Conservation (phyloP, 164 flowering plant species). For the Houttuynia cordata region DNA sequence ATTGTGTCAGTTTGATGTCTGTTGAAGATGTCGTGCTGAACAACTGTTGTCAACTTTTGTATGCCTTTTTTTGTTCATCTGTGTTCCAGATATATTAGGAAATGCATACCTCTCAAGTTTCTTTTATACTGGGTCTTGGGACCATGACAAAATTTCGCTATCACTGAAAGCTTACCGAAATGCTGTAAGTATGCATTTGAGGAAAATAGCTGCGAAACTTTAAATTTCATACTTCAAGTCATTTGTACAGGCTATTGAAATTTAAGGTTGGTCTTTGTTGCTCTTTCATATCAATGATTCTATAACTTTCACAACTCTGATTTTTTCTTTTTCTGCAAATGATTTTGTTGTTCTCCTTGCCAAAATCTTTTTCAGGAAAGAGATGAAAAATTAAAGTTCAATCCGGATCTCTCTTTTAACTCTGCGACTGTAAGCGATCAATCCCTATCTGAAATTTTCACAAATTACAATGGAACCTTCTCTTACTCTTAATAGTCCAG, state of each 20-base stretch:
- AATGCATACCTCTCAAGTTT: slow-evolving; percentile 84
- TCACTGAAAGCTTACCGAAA: slow-evolving; percentile 84
- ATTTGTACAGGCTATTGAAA: not conserved
- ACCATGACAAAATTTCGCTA: slow-evolving; percentile 56
- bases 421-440: slow-evolving; percentile 68
- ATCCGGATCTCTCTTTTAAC: slow-evolving; percentile 81
- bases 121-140: slow-evolving; percentile 86
- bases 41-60: no score
- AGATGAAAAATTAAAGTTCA: slow-evolving; percentile 64
- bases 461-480: not conserved
- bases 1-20: not conserved
- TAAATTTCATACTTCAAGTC: not conserved
- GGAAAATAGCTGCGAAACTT: not conserved
- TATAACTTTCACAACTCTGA: not conserved
- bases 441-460: not conserved
- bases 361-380: slow-evolving; percentile 92
- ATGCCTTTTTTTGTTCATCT: slow-evolving; percentile 3
- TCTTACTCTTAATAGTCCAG: no score
- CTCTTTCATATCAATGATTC: not conserved
- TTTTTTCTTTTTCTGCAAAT: no score
- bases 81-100: slow-evolving; percentile 67
- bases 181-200: slow-evolving; percentile 42
- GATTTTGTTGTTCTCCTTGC: no score
- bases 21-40: no score
- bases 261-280: not conserved